A percentile compares a stretch with the other conserved stretches of the same genome.
Conservation (phyloP, 1,139 yeast genomes). For the Blastobotrys serpentis region DNA sequence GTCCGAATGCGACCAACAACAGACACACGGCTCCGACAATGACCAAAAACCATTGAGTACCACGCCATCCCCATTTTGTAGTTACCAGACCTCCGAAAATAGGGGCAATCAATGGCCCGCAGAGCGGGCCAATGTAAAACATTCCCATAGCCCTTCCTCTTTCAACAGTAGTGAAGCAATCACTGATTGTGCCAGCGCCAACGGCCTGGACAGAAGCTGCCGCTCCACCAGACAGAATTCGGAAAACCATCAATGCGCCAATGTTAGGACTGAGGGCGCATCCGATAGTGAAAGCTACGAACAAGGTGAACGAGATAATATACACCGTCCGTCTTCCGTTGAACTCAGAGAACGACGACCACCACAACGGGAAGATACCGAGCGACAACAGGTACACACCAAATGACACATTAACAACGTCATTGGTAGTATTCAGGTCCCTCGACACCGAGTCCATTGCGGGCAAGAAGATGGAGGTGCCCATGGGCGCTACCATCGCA, state of each 20-base stretch:
- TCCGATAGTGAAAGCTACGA: slow-evolving; percentile 68
- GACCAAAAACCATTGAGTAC: slow-evolving; percentile 83
- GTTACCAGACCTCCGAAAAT: slow-evolving; percentile 78
- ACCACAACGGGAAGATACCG: slow-evolving; percentile 85
- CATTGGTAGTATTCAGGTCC: slow-evolving; percentile 55
- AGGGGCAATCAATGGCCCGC: slow-evolving; percentile 81
- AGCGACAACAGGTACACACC: slow-evolving; percentile 73
- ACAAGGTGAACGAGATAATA: slow-evolving; percentile 60
- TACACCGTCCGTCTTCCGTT: slow-evolving; percentile 73
- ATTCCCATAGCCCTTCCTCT: slow-evolving; percentile 81
- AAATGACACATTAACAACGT: slow-evolving; percentile 71
- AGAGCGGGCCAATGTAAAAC: slow-evolving; percentile 75
- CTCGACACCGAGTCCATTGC: slow-evolving; percentile 62
- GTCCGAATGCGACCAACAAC: slow-evolving; percentile 49
- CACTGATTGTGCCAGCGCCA: slow-evolving; percentile 87
- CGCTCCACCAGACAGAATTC: slow-evolving; percentile 75
- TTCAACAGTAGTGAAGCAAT: slow-evolving; percentile 62
- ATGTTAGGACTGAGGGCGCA: slow-evolving; percentile 66
- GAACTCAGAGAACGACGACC: slow-evolving; percentile 76
- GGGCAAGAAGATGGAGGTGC: slow-evolving; percentile 81
- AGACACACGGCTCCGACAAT: slow-evolving; percentile 60
- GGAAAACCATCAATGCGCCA: slow-evolving; percentile 60
- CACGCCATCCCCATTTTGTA: slow-evolving; percentile 79
- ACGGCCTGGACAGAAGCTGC: slow-evolving; percentile 86
- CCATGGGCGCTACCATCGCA: slow-evolving; percentile 85